phyloP scores from a whole-genome alignment of 2,329 filamentous ascomycete genomes.

The Beauveria sp. region DNA sequence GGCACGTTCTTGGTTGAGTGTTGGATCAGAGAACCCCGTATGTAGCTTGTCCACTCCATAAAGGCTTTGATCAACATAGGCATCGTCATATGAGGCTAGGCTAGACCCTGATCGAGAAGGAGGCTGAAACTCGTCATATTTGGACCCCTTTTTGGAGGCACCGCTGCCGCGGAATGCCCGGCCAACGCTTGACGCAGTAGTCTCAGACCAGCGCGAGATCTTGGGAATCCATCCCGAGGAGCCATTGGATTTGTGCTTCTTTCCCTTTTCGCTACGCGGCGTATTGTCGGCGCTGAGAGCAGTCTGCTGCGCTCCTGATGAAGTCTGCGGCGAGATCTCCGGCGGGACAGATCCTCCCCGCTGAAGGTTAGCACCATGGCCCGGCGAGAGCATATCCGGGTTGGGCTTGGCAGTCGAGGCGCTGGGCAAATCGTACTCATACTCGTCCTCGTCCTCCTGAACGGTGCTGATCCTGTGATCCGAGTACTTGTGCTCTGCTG shows the following conservation, averaged over 20 bases:
- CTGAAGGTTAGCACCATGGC: conserved; percentile 37
- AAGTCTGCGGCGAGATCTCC: conserved; percentile 50
- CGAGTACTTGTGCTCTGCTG: conserved; percentile 49
- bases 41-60: conserved; percentile 56
- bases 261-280: conserved; percentile 62
- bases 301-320: conserved; percentile 28
- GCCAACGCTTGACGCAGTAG: conserved; percentile 80
- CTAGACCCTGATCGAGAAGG: conserved; percentile 75
- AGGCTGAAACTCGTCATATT: conserved; percentile 48
- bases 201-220: conserved; percentile 96
- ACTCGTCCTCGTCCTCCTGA: conserved; percentile 72
- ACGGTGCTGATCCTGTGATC: conserved; percentile 88
- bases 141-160: conserved; percentile 48
- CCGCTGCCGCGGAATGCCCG: conserved; percentile 66
- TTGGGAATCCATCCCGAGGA: conserved; percentile 79
- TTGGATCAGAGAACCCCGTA: conserved; percentile 46
- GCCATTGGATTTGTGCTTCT: conserved; percentile 81
- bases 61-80: conserved; percentile 43
- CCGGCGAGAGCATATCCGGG: conserved; percentile 55
- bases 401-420: conserved; percentile 22
- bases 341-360: conserved; percentile 44
- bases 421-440: conserved; percentile 44
- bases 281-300: conserved; percentile 69
- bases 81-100: conserved; percentile 58
- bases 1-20: conserved; percentile 26